These are phyloP conservation scores for Aspergillus affinis DNA, from an alignment of 495 filamentous ascomycete species.

Conservation along the genomic window DNA sequence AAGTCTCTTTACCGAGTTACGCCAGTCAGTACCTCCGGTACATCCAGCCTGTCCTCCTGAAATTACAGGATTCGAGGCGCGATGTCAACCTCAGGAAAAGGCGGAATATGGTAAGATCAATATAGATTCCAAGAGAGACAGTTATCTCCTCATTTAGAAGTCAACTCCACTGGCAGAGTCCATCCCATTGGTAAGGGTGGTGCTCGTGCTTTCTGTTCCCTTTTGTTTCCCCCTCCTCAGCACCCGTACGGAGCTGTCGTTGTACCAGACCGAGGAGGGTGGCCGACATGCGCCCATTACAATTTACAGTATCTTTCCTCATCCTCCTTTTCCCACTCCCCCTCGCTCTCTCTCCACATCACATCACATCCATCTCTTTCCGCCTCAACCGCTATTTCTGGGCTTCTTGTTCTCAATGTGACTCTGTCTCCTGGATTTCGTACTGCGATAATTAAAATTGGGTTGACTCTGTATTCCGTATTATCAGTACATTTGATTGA, in stretches of 20 bases:
- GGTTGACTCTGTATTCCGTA: background rate
- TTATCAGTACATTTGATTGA: conserved; percentile 9
- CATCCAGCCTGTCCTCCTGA: background rate
- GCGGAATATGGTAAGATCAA: background rate
- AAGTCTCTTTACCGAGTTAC: conserved; percentile 10
- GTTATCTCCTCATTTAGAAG: background rate
- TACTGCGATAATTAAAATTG: no score
- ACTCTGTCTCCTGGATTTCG: no score
- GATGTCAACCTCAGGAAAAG: no score
- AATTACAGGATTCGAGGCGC: background rate
- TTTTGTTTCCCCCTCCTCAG: conserved; percentile 3
- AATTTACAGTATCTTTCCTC: conserved; percentile 11
- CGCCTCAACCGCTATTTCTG: conserved; percentile 33
- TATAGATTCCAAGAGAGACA: background rate
- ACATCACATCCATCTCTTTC: conserved; percentile 19
- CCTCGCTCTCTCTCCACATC: background rate
- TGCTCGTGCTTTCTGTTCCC: conserved; percentile 9
- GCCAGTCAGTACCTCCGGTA: conserved; percentile 1
- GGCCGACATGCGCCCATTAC: background rate
- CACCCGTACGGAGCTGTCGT: background rate
- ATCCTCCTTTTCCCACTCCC: conserved; percentile 11
- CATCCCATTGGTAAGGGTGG: conserved; percentile 10
- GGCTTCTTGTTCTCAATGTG: conserved; percentile 14
- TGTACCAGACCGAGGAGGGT: background rate
- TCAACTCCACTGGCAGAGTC: no score